Evolutionary conservation across 441 rosid species (phyloP).

Genomic region (Kokia cookei): DNA sequence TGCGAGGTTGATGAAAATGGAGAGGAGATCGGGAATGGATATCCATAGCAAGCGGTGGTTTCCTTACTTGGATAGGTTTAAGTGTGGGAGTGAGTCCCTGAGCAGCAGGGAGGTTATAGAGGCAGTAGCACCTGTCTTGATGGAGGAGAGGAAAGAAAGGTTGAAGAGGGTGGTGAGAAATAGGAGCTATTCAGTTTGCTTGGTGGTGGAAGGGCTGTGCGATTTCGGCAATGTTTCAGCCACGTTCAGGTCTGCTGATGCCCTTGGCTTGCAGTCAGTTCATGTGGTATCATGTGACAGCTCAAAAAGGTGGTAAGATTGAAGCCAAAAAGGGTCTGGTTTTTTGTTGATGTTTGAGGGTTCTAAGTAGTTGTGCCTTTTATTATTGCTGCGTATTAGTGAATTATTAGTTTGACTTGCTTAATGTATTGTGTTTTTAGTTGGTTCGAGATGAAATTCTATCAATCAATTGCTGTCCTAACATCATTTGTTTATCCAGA

Average conservation of each 20-base stretch:
- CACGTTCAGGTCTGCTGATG: conserved; percentile 82
- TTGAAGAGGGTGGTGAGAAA: conserved; percentile 50
- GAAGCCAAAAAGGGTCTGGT: conserved; percentile 28
- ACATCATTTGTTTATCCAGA: conserved; percentile 28
- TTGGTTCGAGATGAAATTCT: not conserved
- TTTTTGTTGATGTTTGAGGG: not conserved
- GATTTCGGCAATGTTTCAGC: conserved; percentile 89
- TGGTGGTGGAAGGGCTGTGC: conserved; percentile 83
- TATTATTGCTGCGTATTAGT: not conserved
- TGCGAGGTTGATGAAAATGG: conserved; percentile 75
- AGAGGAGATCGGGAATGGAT: conserved; percentile 31
- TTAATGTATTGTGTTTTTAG: not conserved
- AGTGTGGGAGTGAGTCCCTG: conserved; percentile 45
- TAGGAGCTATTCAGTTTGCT: conserved; percentile 81
- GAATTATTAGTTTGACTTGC: not conserved
- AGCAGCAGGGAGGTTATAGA: conserved; percentile 73
- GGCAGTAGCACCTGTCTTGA: conserved; percentile 62
- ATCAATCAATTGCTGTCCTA: not conserved
- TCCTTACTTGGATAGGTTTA: conserved; percentile 68
- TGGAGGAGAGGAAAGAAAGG: conserved; percentile 74
- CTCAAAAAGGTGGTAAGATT: conserved; percentile 76
- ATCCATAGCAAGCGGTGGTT: conserved; percentile 50
- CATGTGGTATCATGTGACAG: conserved; percentile 74
- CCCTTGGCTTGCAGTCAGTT: conserved; percentile 85
- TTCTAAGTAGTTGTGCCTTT: not conserved